Evolutionary conservation across 2,329 filamentous ascomycete species (phyloP), one percentile per base, ranked within the genome.

Genomic region (Trichoderma hamatum): DNA sequence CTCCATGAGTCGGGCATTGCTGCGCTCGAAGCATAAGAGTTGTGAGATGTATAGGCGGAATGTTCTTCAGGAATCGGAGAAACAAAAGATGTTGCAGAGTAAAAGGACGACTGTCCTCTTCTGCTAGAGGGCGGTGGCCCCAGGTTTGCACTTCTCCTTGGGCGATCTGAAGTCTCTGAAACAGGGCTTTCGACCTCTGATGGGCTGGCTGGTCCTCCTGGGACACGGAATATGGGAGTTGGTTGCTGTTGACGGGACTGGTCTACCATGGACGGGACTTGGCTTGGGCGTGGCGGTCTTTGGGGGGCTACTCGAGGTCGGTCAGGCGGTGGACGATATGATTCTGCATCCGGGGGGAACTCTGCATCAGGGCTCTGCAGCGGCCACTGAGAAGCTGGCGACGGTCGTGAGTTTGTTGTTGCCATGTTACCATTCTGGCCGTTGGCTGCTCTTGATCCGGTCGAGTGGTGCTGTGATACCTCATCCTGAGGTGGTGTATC

Each of bases 1-100:
- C 83, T 87, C 87, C 90, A 93, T 72, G 83, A 88, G 24, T 88
- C 86, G 1, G 91, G 91, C 76, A 93, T 92, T 0, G 87, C 90
- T 43, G 88, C 86, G 73, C 90, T 93, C 3, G 92, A 93, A 26
- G 88, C 91, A 74, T 88, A 90, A 0, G 91, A 93, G 32, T 84
- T 83, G 75, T 88, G 86, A 0, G 88, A 88, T 66, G 84, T 81
- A 3, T 84, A 81, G 28, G 84, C 82, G 0, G 86, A 84, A 71
- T 85, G 87, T 75, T 94, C 91, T 77, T 94, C 92, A 0, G 89
- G 90, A 65, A 94, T 94, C 0, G 92, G 91, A 0, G 91, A 91
- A 30, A 94, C 90, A 70, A 85, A 90, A 0, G 90, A 91, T 14
- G 83, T 80, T 72, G 84, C 86, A 3, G 90, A 91, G 74, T 91